A percentile compares a stretch with the other conserved stretches of the same genome.
Conservation (phyloP, 2,329 filamentous ascomycete genomes). For the Penicillium sp. region DNA sequence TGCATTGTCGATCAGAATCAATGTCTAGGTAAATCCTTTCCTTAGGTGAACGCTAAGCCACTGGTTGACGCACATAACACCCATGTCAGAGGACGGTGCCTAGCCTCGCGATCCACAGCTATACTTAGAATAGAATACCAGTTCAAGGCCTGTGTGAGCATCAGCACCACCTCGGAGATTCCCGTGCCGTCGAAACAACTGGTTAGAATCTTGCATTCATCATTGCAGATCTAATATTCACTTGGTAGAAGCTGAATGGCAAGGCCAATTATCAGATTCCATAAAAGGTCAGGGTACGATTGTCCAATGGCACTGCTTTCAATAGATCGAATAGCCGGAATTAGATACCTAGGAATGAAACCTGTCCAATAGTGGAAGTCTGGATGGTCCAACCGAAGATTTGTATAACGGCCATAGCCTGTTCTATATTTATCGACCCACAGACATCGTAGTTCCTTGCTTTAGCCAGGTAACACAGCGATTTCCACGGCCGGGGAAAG, state of each 20-base stretch:
- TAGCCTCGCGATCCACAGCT: neutral
- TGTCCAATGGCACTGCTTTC: constrained; percentile 1
- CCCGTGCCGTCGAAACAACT: neutral
- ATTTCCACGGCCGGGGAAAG: neutral
- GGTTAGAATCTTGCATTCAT: neutral
- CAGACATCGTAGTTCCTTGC: neutral
- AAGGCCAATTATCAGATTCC: neutral
- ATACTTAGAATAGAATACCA: neutral
- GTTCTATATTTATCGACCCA: constrained; percentile 3
- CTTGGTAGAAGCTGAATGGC: neutral
- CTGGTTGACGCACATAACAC: neutral
- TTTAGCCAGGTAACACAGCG: neutral
- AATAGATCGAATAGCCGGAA: neutral
- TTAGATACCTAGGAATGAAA: neutral
- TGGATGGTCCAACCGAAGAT: neutral
- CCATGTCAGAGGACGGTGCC: neutral
- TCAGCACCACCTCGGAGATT: neutral
- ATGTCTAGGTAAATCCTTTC: constrained; percentile 2
- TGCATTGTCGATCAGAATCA: neutral
- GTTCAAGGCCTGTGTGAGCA: neutral
- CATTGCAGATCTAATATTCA: neutral
- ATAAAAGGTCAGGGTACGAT: no score
- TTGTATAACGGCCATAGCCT: neutral
- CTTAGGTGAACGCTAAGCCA: neutral
- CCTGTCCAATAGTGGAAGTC: neutral